phyloP scores from a whole-genome alignment of 2,329 filamentous ascomycete species.

The Stemphylium vesicarium region DNA sequence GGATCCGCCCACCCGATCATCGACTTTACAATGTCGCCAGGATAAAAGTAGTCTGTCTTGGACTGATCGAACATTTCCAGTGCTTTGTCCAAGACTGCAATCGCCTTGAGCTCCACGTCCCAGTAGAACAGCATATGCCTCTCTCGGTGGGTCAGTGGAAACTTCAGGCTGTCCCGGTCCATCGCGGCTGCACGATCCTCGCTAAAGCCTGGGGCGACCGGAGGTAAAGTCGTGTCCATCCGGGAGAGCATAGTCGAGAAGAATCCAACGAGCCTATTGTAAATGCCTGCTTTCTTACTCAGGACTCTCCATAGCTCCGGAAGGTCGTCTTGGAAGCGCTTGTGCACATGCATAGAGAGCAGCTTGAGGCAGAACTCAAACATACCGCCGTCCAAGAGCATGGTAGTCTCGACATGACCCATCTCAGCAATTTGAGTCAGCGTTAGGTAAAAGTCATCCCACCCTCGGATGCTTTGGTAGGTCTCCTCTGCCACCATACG shows the following conservation, averaged over 20 bases:
- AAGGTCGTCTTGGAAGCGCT: conserved; percentile 16
- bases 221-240: conserved; percentile 32
- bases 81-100: conserved; percentile 44
- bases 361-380: conserved; percentile 38
- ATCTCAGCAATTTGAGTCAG: conserved; percentile 38
- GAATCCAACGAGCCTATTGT: conserved; percentile 41
- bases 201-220: conserved; percentile 3
- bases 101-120: conserved; percentile 38
- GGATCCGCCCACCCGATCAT: conserved; percentile 34
- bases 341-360: conserved; percentile 37
- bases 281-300: conserved; percentile 41
- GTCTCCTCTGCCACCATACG: conserved; percentile 31
- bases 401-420: conserved; percentile 37
- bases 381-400: conserved; percentile 35
- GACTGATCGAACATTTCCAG: conserved; percentile 42
- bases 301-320: conserved; percentile 37
- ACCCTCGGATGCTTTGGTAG: conserved; percentile 32
- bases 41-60: conserved; percentile 41
- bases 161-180: conserved; percentile 30
- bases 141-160: conserved; percentile 38
- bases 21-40: conserved; percentile 43
- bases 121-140: conserved; percentile 29
- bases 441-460: conserved; percentile 47
- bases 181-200: conserved; percentile 28
- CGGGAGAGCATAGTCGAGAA: conserved; percentile 34